These are phyloP conservation scores for Ogataea hybrid DNA, from an alignment of 1,139 yeast genomes.

Conservation along the genomic window DNA sequence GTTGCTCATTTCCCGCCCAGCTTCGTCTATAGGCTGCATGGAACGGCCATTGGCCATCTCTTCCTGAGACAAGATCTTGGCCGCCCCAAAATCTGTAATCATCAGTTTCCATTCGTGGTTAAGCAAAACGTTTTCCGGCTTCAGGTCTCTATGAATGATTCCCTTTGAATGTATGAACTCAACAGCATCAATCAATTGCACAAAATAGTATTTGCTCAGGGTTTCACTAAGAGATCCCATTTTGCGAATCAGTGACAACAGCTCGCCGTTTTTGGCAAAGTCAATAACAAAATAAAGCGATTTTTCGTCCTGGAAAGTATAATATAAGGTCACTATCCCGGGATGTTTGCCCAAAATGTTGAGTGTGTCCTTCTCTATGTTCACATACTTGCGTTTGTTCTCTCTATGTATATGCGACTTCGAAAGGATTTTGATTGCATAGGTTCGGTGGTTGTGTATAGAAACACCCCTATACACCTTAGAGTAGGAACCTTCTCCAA, in stretches of 20 bases:
- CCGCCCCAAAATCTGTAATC: slow-evolving; percentile 83
- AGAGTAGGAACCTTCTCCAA: slow-evolving; percentile 97
- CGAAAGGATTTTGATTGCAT: slow-evolving; percentile 89
- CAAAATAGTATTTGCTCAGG: slow-evolving; percentile 69
- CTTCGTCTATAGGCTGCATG: slow-evolving; percentile 10
- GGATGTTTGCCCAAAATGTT: slow-evolving; percentile 82
- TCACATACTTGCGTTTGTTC: slow-evolving; percentile 92
- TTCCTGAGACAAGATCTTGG: slow-evolving; percentile 53
- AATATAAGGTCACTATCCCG: slow-evolving; percentile 84
- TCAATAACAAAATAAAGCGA: slow-evolving; percentile 90
- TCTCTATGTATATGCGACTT: slow-evolving; percentile 94
- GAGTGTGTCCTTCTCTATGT: slow-evolving; percentile 90
- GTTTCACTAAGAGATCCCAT: slow-evolving; percentile 76
- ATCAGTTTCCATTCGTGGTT: slow-evolving; percentile 64
- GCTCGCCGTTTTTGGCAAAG: slow-evolving; percentile 90
- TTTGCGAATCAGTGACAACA: slow-evolving; percentile 73
- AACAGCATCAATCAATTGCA: slow-evolving; percentile 62
- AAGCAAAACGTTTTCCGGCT: slow-evolving; percentile 72
- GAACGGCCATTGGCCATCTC: slow-evolving; percentile 19
- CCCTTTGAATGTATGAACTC: slow-evolving; percentile 72
- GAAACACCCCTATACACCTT: slow-evolving; percentile 89
- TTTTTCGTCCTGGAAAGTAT: slow-evolving; percentile 90
- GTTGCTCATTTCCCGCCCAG: slow-evolving; percentile 27
- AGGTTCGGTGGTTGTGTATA: slow-evolving; percentile 64
- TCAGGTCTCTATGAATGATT: slow-evolving; percentile 75